These are phyloP conservation scores for Microdochium nivale DNA, from an alignment of 2,329 filamentous ascomycete genomes.

Conservation along the genomic window DNA sequence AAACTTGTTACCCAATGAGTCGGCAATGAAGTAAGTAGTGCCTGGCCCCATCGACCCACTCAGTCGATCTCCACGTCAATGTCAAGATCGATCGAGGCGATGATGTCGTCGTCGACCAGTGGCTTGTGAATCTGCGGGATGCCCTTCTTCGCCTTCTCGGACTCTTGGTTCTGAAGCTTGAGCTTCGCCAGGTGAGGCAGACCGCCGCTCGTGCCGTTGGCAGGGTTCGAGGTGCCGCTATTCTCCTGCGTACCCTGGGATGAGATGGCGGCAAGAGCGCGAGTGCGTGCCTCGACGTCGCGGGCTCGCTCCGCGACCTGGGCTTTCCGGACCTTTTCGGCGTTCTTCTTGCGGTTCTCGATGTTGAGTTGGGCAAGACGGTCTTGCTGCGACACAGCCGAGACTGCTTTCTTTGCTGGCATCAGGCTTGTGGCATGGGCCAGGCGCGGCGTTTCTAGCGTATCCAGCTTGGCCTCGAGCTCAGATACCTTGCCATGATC, in stretches of 20 bases:
- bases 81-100: slow-evolving; percentile 79
- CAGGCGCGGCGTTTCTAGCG: slow-evolving; percentile 58
- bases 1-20: no score
- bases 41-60: neutral
- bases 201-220: slow-evolving; percentile 27
- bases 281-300: slow-evolving; percentile 38
- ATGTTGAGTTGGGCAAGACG: slow-evolving; percentile 76
- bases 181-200: slow-evolving; percentile 46
- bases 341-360: slow-evolving; percentile 75
- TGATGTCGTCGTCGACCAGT: slow-evolving; percentile 85
- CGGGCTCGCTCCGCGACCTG: slow-evolving; percentile 72
- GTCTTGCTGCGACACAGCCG: slow-evolving; percentile 61
- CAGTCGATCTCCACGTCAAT: slow-evolving; percentile 80
- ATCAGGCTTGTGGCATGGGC: slow-evolving; percentile 62
- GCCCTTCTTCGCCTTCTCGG: slow-evolving; percentile 52
- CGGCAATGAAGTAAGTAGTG: neutral
- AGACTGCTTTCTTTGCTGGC: slow-evolving; percentile 40
- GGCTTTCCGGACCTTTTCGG: slow-evolving; percentile 84
- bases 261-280: neutral
- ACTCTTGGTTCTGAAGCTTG: slow-evolving; percentile 39
- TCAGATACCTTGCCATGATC: slow-evolving; percentile 48
- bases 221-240: slow-evolving; percentile 39
- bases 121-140: slow-evolving; percentile 66
- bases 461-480: slow-evolving; percentile 52
- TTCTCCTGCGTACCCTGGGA: slow-evolving; percentile 19